A percentile compares a stretch with the other conserved stretches of the same genome.
These are phyloP conservation scores for Cerrena zonata DNA, from an alignment of 1,284 basidiomycete genomes.

Conservation along the genomic window DNA sequence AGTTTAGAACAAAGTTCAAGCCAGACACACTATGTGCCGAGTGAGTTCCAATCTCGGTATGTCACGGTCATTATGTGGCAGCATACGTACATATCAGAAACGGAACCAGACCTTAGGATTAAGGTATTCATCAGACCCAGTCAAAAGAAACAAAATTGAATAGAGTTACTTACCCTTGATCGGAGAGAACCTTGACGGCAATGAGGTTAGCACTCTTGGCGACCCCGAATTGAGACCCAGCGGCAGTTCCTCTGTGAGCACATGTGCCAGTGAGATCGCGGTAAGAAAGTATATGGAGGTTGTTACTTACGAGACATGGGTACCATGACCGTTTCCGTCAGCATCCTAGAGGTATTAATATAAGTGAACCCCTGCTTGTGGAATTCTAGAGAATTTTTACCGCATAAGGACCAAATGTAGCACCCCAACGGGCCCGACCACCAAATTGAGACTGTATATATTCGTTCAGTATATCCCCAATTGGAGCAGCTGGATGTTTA, in stretches of 20 bases:
- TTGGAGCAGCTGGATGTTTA: neutral
- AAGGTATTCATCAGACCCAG: too few relatives aligned
- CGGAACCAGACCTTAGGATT: slow-evolving; percentile 23
- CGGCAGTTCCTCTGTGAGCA: slow-evolving; percentile 48
- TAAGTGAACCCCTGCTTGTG: too few relatives aligned
- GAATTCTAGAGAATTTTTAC: too few relatives aligned
- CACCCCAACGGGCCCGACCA: slow-evolving; percentile 64
- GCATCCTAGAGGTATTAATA: too few relatives aligned
- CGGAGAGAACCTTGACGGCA: slow-evolving; percentile 71
- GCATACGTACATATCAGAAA: slow-evolving; percentile 18
- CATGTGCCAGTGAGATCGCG: too few relatives aligned
- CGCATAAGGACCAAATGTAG: slow-evolving; percentile 35
- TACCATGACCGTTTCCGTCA: slow-evolving; percentile 55
- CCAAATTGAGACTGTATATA: slow-evolving; percentile 48
- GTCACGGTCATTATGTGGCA: neutral
- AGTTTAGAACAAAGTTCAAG: slow-evolving; percentile 36
- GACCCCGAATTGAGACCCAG: slow-evolving; percentile 58
- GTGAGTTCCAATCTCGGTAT: neutral
- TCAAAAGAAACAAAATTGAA: too few relatives aligned
- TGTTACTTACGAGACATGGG: slow-evolving; percentile 34
- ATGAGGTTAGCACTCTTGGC: slow-evolving; percentile 64
- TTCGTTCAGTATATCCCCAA: too few relatives aligned
- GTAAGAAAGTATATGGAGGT: neutral
- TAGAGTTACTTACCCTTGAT: too few relatives aligned
- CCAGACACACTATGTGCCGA: slow-evolving; percentile 41